Evolutionary conservation across 768 basidiomycete genomes (phyloP), one percentile per base, ranked within the genome.

Genomic region (Trichaptum fuscoviolaceum): DNA sequence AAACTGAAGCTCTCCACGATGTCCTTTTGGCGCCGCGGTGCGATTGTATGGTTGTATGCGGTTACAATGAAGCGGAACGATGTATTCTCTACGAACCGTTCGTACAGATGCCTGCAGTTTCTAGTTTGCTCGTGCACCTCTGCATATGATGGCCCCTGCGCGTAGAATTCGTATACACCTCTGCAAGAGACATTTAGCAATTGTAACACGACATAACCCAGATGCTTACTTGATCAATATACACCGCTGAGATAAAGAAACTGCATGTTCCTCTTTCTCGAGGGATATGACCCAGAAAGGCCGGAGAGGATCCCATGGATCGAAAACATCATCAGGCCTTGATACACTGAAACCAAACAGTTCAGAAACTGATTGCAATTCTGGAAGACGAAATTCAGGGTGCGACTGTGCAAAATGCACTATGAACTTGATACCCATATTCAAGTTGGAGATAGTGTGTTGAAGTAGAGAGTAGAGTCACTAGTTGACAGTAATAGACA

Each of bases 11-110:
- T 83, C 73, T 95, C 89, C 58, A 96, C 86, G 58, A 92, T 79
- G 17, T 84, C 78, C 67, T 78, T 82, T 70, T 93, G 91, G 18
- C 89, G 82, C 52, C 76, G 74, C 70, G 88, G 86, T 17, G 89
- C 85, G 17, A 95, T 87, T 10, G 86, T 85, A 71, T 89, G 91
- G 68, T 91, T 90, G 71, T 88, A 90, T 0, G 85, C 88, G 1
- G 87, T 84, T 8, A 96, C 86, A 17, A 84, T 73, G 74, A 96
- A 95, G 70, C 88, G 89, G 82, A 95, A 97, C 0, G 92, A 89
- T 1, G 88, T 89, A 66, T 90, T 77, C 1, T 79, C 79, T 27
- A 84, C 80, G 69, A 87, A 91, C 36, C 79, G 78, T 15, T 77
- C 77, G 89, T 92, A 92, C 67, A 81, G 77, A 17, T 75, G 68